Evolutionary conservation across 345 rosid genomes (phyloP).

Genomic region (Cardiospermum halicacabum): DNA sequence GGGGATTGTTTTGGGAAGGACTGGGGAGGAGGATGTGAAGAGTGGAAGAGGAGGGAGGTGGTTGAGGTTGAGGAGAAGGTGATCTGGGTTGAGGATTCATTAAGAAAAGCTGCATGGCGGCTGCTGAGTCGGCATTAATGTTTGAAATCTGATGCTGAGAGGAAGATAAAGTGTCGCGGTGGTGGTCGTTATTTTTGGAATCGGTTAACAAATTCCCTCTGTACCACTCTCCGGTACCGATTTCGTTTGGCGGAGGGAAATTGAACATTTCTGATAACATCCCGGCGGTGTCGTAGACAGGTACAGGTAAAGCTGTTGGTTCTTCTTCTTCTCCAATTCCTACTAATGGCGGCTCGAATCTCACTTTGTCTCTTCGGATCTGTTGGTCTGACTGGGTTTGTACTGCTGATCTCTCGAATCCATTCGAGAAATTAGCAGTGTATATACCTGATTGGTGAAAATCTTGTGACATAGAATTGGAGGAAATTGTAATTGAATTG

Average conservation of each 20-base stretch:
- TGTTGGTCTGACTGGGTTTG: slow-evolving; percentile 39
- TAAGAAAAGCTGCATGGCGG: slow-evolving; percentile 90
- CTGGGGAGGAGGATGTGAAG: slow-evolving; percentile 58
- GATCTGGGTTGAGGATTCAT: slow-evolving; percentile 88
- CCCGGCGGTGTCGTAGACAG: slow-evolving; percentile 71
- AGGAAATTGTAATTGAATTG: slow-evolving; percentile 21
- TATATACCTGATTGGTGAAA: slow-evolving; percentile 57
- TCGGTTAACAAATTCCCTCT: slow-evolving; percentile 29
- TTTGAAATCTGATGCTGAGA: slow-evolving; percentile 57
- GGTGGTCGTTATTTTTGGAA: slow-evolving; percentile 28
- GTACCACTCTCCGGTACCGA: slow-evolving; percentile 52
- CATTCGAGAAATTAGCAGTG: slow-evolving; percentile 63
- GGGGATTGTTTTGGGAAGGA: slow-evolving; percentile 72
- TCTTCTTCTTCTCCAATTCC: slow-evolving; percentile 57
- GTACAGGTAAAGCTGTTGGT: slow-evolving; percentile 33
- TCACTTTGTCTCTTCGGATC: slow-evolving; percentile 66
- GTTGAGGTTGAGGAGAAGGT: slow-evolving; percentile 50
- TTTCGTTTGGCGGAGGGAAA: too few relatives aligned
- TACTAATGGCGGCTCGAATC: slow-evolving; percentile 43
- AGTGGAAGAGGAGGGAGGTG: slow-evolving; percentile 26
- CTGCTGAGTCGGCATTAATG: slow-evolving; percentile 65
- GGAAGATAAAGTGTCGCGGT: slow-evolving; percentile 29
- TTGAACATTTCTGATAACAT: slow-evolving; percentile 97
- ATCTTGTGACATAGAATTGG: slow-evolving; percentile 82
- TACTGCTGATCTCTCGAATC: slow-evolving; percentile 44